Base-by-base conservation (phyloP, 768 basidiomycete species). In the Tulasnella sp. region DNA sequence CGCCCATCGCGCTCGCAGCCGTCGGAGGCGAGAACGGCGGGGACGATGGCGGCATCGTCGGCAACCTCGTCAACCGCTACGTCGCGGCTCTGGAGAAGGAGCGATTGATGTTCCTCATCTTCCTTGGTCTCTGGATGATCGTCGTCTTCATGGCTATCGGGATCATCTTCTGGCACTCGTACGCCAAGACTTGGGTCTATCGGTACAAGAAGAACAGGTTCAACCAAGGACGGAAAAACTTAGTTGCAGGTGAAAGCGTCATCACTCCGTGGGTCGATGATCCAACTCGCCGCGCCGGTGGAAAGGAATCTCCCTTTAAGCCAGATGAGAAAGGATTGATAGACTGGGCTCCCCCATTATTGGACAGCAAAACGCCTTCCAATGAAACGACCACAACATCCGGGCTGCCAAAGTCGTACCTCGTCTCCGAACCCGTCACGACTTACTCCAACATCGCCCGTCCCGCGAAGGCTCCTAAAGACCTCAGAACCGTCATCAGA, bases 81-180 rank as follows among this genome's bases (percentile, higher is more conserved):
- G 90, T 92, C 19, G 85, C 86, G 16, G 89, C 91, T 27, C 87
- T 99, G 82, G 88, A 91, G 86, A 92, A 92, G 84, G 95, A 98
- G 84, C 90, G 93, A 44, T 84, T 95, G 80, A 94, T 95, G 88
- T 98, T 97, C 84, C 84, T 85, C 2, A 88, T 97, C 81, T 95
- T 98, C 86, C 88, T 97, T 82, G 92, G 86, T 0, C 86, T 98
- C 2, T 99, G 96, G 96, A 89, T 86, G 24, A 56, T 95, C 48
- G 94, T 98, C 71, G 91, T 96, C 39, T 83, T 97, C 79, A 93
- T 97, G 89, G 97, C 90, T 19, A 83, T 95, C 39, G 83, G 83
- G 79, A 85, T 94, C 82, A 86, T 96, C 62, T 86, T 92, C 74
- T 95, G 93, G 93, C 89, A 94, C 83, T 88, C 92, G 4, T 91